These are phyloP conservation scores for Aspergillus neotritici DNA, from an alignment of 2,329 filamentous ascomycete species.

Conservation along the genomic window DNA sequence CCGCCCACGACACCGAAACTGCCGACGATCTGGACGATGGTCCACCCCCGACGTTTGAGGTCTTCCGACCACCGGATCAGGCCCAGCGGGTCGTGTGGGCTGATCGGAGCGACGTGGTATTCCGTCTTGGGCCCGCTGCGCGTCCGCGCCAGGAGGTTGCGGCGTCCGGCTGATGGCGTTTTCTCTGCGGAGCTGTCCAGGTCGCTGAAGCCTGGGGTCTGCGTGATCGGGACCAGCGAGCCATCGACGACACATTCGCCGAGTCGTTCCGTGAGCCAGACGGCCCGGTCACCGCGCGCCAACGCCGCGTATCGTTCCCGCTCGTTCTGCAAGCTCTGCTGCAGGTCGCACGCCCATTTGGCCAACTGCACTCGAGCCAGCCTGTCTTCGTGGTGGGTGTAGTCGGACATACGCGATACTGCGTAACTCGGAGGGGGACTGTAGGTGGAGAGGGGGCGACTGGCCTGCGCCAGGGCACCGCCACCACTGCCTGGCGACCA, in stretches of 20 bases:
- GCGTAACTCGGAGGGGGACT: conserved; percentile 47
- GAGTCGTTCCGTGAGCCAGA: conserved; percentile 63
- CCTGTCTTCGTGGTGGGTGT: conserved; percentile 55
- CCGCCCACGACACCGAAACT: conserved; percentile 70
- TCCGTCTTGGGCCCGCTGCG: conserved; percentile 24
- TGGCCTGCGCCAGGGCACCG: too few species aligned
- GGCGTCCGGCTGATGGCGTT: not conserved
- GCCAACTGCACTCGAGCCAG: conserved; percentile 66
- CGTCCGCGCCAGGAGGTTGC: conserved; percentile 20
- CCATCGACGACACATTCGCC: conserved; percentile 64
- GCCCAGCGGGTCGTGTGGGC: conserved; percentile 71
- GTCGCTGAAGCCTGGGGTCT: conserved; percentile 26
- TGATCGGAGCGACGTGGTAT: conserved; percentile 35
- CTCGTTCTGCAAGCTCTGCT: conserved; percentile 68
- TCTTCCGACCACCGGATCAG: conserved; percentile 64
- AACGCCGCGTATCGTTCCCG: conserved; percentile 62
- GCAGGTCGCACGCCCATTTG: conserved; percentile 76
- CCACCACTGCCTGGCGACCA: not conserved
- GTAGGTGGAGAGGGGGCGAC: not conserved
- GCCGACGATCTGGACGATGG: conserved; percentile 67
- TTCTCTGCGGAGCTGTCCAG: conserved; percentile 23
- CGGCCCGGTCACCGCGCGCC: conserved; percentile 56
- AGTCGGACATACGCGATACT: conserved; percentile 56
- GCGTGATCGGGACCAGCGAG: conserved; percentile 50
- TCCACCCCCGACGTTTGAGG: conserved; percentile 59